A percentile compares a stretch with the other conserved stretches of the same genome.
Conservation (phyloP, 2,329 filamentous ascomycete species). For the Trichoderma sp. region DNA sequence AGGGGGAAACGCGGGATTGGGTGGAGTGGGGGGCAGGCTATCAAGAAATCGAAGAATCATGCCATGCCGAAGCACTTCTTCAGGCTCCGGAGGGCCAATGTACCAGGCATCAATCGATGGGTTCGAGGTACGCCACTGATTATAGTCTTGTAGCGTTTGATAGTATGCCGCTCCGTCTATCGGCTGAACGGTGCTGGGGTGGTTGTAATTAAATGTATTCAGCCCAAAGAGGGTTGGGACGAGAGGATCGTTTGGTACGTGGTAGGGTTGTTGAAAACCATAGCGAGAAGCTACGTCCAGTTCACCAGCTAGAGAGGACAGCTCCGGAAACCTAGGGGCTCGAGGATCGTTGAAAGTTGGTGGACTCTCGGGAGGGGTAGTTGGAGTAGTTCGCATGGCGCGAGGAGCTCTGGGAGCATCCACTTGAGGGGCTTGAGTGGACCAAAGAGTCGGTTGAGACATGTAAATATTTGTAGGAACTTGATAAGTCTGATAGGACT, state of each 20-base stretch:
- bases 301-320: not conserved
- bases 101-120: not conserved
- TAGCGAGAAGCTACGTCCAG: not conserved
- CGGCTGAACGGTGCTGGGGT: not conserved
- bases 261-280: not conserved
- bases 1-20: not conserved
- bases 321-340: not conserved
- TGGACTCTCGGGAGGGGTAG: not conserved
- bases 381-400: not conserved
- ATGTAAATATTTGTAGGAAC: not conserved
- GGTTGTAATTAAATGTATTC: not conserved
- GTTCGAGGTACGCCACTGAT: not conserved
- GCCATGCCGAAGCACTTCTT: not conserved
- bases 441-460: not conserved
- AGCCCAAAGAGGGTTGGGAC: not conserved
- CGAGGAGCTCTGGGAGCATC: not conserved
- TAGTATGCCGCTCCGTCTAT: not conserved
- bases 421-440: not conserved
- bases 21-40: not conserved
- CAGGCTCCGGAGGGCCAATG: not conserved
- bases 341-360: not conserved
- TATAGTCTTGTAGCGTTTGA: not conserved
- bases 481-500: not conserved
- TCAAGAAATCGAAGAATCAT: not conserved
- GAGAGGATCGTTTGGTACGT: not conserved